Percentiles rank a stretch among this genome's conserved stretches.
phyloP scores from a whole-genome alignment of 495 filamentous ascomycete genomes.

The Aspergillus affinis region DNA sequence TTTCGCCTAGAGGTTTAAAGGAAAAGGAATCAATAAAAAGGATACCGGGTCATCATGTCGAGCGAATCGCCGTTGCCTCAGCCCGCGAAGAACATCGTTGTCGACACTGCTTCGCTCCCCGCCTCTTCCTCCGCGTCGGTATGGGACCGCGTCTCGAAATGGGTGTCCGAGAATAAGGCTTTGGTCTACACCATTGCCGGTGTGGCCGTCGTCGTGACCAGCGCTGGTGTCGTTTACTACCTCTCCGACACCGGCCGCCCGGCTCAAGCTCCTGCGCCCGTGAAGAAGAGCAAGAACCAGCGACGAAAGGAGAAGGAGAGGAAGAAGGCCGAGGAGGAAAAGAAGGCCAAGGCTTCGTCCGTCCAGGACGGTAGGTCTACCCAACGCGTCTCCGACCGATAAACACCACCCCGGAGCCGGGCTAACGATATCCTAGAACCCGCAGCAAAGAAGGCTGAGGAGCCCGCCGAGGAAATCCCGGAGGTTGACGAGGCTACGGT shows the following conservation, averaged over 20 bases:
- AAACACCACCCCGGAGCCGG: neutral
- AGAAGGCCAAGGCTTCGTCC: conserved; percentile 52
- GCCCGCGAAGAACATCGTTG: conserved; percentile 43
- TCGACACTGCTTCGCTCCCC: conserved; percentile 50
- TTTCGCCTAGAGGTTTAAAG: conserved; percentile 3
- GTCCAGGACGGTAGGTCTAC: conserved; percentile 45
- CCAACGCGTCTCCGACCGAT: neutral
- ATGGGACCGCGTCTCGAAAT: conserved; percentile 86
- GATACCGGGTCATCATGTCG: conserved; percentile 38
- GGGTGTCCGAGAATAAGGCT: conserved; percentile 93
- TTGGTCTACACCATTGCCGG: conserved; percentile 94
- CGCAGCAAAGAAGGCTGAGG: conserved; percentile 54
- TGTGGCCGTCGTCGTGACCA: conserved; percentile 84
- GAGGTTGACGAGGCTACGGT: conserved; percentile 81
- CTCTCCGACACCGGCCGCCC: conserved; percentile 51
- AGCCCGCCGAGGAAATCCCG: conserved; percentile 75
- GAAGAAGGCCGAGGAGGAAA: conserved; percentile 71
- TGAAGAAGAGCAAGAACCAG: conserved; percentile 63
- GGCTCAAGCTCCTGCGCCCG: conserved; percentile 24
- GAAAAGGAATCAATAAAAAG: conserved; percentile 7
- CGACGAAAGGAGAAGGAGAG: conserved; percentile 50
- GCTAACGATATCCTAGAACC: conserved; percentile 38
- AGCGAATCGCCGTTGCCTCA: conserved; percentile 41
- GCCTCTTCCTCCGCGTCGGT: conserved; percentile 62
- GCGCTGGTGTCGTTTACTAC: conserved; percentile 90